Percentiles rank a stretch among this genome's conserved stretches.
Conservation (phyloP, 768 basidiomycete genomes). For the Rhodotorula diobovata region DNA sequence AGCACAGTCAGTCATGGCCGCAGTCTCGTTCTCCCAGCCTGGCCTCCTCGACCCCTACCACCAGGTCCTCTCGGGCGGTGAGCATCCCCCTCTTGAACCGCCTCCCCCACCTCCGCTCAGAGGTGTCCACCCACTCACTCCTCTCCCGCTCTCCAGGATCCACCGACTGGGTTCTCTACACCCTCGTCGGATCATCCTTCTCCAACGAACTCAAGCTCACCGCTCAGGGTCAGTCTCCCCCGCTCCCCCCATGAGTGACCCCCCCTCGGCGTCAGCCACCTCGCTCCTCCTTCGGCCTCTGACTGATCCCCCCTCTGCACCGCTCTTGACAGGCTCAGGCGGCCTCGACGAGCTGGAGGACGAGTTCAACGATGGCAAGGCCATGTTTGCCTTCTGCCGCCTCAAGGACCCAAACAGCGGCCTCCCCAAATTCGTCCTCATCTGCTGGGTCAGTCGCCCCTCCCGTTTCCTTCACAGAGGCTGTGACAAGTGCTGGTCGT, state of each 20-base stretch:
- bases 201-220: constrained; percentile 24
- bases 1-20: background rate
- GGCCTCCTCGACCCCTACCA: constrained; percentile 11
- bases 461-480: background rate
- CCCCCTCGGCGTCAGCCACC: background rate
- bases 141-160: background rate
- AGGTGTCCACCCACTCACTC: background rate
- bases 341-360: constrained; percentile 86
- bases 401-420: constrained; percentile 53
- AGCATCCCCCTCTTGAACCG: background rate
- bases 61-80: constrained; percentile 8
- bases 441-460: constrained; percentile 63
- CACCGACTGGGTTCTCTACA: constrained; percentile 36
- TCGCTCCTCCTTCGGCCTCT: background rate
- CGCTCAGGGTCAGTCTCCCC: background rate
- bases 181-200: constrained; percentile 16
- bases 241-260: background rate
- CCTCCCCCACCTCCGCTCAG: background rate
- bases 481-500: too few relatives aligned
- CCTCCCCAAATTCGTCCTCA: constrained; percentile 85
- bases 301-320: background rate
- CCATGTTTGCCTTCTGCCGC: constrained; percentile 38
- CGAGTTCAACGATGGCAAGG: constrained; percentile 92
- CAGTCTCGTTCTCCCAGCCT: background rate
- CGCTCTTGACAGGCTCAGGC: constrained; percentile 59